Evolutionary conservation across 768 basidiomycete species (phyloP), one percentile per base, ranked within the genome.

Genomic region (Boletus pseudo-olivaceus): DNA sequence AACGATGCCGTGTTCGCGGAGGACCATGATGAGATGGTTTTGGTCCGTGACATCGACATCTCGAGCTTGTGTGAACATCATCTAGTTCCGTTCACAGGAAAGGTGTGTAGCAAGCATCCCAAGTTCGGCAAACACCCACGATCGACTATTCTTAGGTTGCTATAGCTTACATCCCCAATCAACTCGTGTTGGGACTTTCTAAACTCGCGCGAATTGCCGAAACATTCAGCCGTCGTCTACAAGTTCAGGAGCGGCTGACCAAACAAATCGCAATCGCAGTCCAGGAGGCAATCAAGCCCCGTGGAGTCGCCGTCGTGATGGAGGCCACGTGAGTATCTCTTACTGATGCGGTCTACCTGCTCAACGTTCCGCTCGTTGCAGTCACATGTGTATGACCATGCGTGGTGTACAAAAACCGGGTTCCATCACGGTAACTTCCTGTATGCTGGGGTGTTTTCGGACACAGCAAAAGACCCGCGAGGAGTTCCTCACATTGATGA

Each of bases 331-430:
- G 69, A 68, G 92, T 79, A 4, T 44, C 44, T n/a, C 39, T 47
- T 49, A 11, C 55, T 48, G n/a, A 42, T 54, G 32, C 35, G 23
- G 23, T 48, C 49, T 51, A 35, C 52, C 43, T 14, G 50, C 62
- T 61, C 38, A 50, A n/a, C 49, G 30, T 37, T 54, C 51, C 54
- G 20, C 35, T 49, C 54, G 46, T 43, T 34, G 6, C 65, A 95
- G 93, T 23, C 96, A 98, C 73, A 81, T 98, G 72, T 98, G 96
- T 68, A 99, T 99, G 97, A 94, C 96, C 4, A 98, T 98, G 96
- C 88, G 97, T 58, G 97, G 97, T 50, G 97, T 99, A 9, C 97
- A 99, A 74, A 99, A 99, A 73, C 96, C 96, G 3, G 97, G 97
- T 26, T 81, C 96, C 7, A 83, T 90, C 23, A 99, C 97, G 1